Base-by-base conservation (phyloP, 208 protist genomes). In the Wallacemonas sp. region DNA sequence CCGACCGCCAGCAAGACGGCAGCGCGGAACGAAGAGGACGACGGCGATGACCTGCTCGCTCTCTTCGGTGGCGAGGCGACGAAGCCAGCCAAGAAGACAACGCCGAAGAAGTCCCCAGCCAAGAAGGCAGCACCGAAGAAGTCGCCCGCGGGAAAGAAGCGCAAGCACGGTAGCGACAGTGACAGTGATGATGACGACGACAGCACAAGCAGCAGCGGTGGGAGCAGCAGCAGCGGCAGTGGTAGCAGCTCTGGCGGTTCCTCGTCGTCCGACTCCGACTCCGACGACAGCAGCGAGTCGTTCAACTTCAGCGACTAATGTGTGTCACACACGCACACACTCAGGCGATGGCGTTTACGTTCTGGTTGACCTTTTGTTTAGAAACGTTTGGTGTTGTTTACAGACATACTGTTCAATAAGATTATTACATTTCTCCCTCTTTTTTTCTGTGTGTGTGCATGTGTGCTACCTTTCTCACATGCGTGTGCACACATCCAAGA, bases 221-320 rank as follows among this genome's bases (percentile, higher is more conserved):
- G 38, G 34, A 69, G 49, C 61, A 74, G 63, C 70, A 43, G 36
- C 52, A 56, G 43, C 55, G 61, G 52, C 55, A 60, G 32, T 23
- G n/a, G 23, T 46, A 57, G 23, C 29, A 41, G 24, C 6, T 68
- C 63, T 21, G 46, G 14, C 14, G 34, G 17, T 48, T 68, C 63
- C 26, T 58, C 46, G 24, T 58, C 44, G 21, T 52, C 17, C 33
- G 46, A 55, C 19, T 48, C 34, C 9, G 49, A 62, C 27, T 24
- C 38, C 54, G 29, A 33, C 33, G 48, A 36, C 44, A 39, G 30
- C 30, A 23, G 30, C 21, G 47, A 55, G 48, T 72, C 68, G 16
- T 26, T 63, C 63, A 74, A 76, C 61, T 87, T 87, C 54, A 87
- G 81, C 48, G 81, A 87, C 33, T 87, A 72, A 63, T 41, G 36